These are phyloP conservation scores for Rubia occidens DNA, from an alignment of 305 asterid genomes.

Conservation along the genomic window DNA sequence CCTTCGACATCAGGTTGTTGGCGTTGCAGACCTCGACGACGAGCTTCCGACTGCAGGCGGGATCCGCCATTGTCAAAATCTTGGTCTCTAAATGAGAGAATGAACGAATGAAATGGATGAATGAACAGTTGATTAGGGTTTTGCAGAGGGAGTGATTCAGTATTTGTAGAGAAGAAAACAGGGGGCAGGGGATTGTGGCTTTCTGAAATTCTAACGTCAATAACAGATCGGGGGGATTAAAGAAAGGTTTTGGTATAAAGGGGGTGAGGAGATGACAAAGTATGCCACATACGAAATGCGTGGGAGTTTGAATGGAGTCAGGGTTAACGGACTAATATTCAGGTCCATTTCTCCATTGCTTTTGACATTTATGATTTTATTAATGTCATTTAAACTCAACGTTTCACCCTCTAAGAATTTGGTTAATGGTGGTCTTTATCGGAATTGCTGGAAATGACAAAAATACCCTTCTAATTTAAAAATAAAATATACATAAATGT, in stretches of 20 bases:
- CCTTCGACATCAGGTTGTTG: slow-evolving; percentile 81
- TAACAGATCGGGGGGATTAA: background rate
- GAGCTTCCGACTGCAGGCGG: slow-evolving; percentile 35
- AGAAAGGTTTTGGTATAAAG: background rate
- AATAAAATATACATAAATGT: no score
- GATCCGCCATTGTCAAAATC: slow-evolving; percentile 30
- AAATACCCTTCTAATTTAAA: no score
- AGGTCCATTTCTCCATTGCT: background rate
- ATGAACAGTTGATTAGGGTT: background rate
- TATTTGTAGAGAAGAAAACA: background rate
- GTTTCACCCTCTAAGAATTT: no score
- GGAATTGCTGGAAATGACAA: no score
- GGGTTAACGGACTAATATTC: background rate
- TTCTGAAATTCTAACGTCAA: background rate
- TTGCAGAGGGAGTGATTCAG: background rate
- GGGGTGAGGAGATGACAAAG: background rate
- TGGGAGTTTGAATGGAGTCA: slow-evolving; percentile 1
- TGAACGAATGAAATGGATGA: background rate
- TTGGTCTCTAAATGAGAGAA: no score
- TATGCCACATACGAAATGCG: background rate
- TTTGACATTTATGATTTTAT: background rate
- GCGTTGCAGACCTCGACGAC: slow-evolving; percentile 59
- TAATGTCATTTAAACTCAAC: no score
- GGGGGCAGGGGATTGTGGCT: background rate
- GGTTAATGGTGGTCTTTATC: no score